These are phyloP conservation scores for Debaryomycetaceae sp. DNA, from an alignment of 1,139 yeast species.

Conservation along the genomic window DNA sequence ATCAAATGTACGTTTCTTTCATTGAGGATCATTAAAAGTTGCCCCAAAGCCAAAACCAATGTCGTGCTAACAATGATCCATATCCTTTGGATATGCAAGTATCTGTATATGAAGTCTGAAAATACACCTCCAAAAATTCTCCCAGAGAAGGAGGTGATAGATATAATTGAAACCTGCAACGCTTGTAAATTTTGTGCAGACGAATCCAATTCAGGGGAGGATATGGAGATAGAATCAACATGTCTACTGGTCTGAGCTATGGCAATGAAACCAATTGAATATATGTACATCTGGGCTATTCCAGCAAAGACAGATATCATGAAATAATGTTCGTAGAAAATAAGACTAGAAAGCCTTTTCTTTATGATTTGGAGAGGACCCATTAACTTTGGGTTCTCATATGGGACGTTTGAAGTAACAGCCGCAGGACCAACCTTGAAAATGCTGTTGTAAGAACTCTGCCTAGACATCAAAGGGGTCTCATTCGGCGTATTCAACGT, in stretches of 20 bases:
- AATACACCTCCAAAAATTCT: conserved; percentile 36
- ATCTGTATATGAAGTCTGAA: conserved; percentile 36
- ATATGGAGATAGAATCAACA: conserved; percentile 1
- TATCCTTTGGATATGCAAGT: conserved; percentile 32
- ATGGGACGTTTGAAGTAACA: neutral
- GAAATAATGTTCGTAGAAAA: conserved; percentile 32
- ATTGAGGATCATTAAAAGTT: conserved; percentile 27
- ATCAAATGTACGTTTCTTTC: conserved; percentile 24
- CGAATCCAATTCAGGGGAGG: conserved; percentile 2
- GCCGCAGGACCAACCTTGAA: neutral
- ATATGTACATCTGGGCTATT: conserved; percentile 72
- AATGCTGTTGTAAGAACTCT: conserved; percentile 11
- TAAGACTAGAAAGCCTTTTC: conserved; percentile 20
- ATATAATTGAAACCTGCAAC: conserved; percentile 41
- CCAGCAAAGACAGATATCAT: conserved; percentile 37
- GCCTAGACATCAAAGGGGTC: conserved; percentile 11
- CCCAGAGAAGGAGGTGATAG: conserved; percentile 40
- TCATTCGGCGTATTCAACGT: neutral
- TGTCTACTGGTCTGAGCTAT: conserved; percentile 28
- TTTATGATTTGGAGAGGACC: conserved; percentile 24
- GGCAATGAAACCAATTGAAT: conserved; percentile 62
- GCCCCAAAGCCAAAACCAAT: conserved; percentile 27
- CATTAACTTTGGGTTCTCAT: neutral
- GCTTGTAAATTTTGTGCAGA: conserved; percentile 39
- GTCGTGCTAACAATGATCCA: conserved; percentile 37